Base-by-base conservation (phyloP, 306 rosid species). In the Inga laurina region DNA sequence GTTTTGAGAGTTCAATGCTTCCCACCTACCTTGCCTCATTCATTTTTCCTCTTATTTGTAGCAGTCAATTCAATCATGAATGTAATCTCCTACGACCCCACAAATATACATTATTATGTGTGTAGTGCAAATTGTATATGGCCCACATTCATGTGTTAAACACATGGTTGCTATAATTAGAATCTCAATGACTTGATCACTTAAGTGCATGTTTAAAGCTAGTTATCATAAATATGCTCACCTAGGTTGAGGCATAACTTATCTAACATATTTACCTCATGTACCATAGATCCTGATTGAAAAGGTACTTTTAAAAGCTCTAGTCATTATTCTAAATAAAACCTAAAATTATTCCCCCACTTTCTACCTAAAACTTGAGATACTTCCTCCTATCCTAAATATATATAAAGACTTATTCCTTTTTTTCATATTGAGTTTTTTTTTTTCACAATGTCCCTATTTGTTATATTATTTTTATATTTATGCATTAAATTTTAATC, bases 11-110 rank as follows among this genome's bases (percentile, higher is more conserved):
- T 72, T 85, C 39, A 81, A 77, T 78, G 70, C 75, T 24, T 0
- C 46, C 74, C 80, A 72, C 85, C 88, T 75, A 85, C 83, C 83
- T 68, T 78, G 44, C 82, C 73, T 61, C 82, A 72, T 52, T 61
- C 52, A 73, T 81, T 85, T 81, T 30, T 18, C 70, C 35, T 52
- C 61, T 79, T 57, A 21, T 65, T 65, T 78, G 21, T 46, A 70
- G 67, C 79, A 77, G 49, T 77, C 74, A 69, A 75, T 85, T 85
- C 43, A 52, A 77, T 24, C 77, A 7, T 81, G 61, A 51, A 81
- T 35, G 0, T 35, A 35, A 35, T 35, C 37, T 35, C 43, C 22
- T 78, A 51, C 71, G 80, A 37, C 75, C 48, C 66, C 56, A 24
- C 0, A 56, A 51, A 74, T 15, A 0, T 57, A 57, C 9, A 8